A percentile compares a stretch with the other conserved stretches of the same genome.
Conservation (phyloP, 2,329 filamentous ascomycete species). For the Tolypocladium sp. region DNA sequence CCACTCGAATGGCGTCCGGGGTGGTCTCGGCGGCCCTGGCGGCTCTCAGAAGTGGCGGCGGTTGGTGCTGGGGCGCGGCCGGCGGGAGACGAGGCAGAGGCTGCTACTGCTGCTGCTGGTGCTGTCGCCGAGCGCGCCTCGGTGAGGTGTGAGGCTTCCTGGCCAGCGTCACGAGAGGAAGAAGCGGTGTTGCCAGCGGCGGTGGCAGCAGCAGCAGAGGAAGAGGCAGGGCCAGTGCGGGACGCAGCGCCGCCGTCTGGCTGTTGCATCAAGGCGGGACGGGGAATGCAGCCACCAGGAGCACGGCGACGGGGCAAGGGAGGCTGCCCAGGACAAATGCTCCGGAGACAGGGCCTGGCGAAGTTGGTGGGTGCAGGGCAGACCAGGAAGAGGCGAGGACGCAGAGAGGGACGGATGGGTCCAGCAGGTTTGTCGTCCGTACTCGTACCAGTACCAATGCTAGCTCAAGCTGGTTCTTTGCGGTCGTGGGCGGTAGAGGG, state of each 20-base stretch:
- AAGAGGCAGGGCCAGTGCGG: constrained; percentile 6
- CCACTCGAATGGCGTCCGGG: constrained; percentile 6
- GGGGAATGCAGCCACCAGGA: neutral
- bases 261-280: constrained; percentile 21
- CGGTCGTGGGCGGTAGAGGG: constrained; percentile 5
- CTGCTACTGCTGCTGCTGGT: neutral
- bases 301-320: neutral
- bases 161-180: neutral
- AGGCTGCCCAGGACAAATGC: neutral
- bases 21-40: constrained; percentile 1
- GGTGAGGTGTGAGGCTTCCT: neutral
- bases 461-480: neutral
- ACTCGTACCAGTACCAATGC: neutral
- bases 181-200: constrained; percentile 1
- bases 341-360: neutral
- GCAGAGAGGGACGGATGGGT: neutral
- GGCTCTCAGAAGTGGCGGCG: neutral
- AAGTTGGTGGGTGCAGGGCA: neutral
- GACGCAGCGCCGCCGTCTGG: constrained; percentile 5
- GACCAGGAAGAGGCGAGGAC: neutral
- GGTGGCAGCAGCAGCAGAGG: constrained; percentile 2
- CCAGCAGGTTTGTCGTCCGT: neutral
- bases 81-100: neutral
- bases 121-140: neutral
- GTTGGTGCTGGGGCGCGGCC: neutral